phyloP scores from a whole-genome alignment of 306 rosid species.

The Vigna angularis region DNA sequence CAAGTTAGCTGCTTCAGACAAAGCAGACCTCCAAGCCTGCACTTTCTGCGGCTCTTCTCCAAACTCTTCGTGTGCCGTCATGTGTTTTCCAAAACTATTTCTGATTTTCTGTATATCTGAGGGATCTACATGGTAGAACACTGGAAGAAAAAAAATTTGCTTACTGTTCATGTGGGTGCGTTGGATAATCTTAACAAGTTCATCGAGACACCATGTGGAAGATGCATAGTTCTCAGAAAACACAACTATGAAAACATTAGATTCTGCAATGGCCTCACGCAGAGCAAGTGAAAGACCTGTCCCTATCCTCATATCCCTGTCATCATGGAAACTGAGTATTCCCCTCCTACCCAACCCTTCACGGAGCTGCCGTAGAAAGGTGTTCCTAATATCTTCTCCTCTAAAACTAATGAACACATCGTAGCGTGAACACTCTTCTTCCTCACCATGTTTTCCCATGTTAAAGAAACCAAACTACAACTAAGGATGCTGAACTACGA shows the following conservation, averaged over 20 bases:
- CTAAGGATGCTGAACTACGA: too few species aligned
- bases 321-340: not conserved
- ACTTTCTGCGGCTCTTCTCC: not conserved
- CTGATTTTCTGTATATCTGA: not conserved
- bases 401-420: conserved; percentile 28
- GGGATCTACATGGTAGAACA: conserved; percentile 34
- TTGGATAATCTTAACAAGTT: conserved; percentile 7
- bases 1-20: not conserved
- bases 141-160: conserved; percentile 9
- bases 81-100: not conserved
- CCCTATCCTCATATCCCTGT: not conserved
- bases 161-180: not conserved
- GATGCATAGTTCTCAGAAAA: conserved; percentile 22
- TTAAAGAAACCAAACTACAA: too few species aligned
- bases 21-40: conserved; percentile 8
- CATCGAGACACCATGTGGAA: conserved; percentile 34
- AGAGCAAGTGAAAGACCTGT: not conserved
- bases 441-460: too few species aligned
- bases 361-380: not conserved
- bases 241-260: not conserved
- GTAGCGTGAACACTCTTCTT: not conserved
- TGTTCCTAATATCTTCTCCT: not conserved
- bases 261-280: not conserved
- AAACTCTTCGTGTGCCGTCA: not conserved
- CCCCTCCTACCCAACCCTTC: not conserved